Conservation (phyloP, 257 asterid genomes). For the Cruciata laevipes region DNA sequence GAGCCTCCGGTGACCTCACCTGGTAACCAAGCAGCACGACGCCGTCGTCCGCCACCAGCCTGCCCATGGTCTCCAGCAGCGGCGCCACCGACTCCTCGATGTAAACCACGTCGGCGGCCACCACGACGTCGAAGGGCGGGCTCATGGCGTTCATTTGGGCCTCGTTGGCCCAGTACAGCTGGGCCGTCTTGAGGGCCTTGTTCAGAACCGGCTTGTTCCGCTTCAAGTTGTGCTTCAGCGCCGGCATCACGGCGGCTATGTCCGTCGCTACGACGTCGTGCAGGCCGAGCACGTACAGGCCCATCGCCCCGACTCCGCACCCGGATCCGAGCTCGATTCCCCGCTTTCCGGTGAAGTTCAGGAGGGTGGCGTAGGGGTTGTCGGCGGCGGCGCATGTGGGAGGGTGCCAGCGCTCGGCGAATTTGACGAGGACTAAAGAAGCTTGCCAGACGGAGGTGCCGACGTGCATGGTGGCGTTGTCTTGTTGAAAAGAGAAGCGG, state of each 20-base stretch:
- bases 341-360: slow-evolving; percentile 59
- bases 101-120: slow-evolving; percentile 90
- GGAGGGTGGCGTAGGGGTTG: slow-evolving; percentile 71
- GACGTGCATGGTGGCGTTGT: slow-evolving; percentile 93
- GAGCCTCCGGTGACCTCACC: slow-evolving; percentile 85
- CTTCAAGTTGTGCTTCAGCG: slow-evolving; percentile 72
- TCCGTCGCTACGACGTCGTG: slow-evolving; percentile 71
- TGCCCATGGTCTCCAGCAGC: slow-evolving; percentile 57
- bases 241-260: slow-evolving; percentile 96
- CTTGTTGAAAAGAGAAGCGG: slow-evolving; percentile 75
- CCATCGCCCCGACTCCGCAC: slow-evolving; percentile 87
- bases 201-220: slow-evolving; percentile 60
- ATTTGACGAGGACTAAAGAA: slow-evolving; percentile 79
- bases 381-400: slow-evolving; percentile 26
- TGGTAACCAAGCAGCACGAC: slow-evolving; percentile 81
- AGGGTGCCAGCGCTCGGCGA: slow-evolving; percentile 89
- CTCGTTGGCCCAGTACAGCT: slow-evolving; percentile 65
- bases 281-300: slow-evolving; percentile 65
- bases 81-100: slow-evolving; percentile 79
- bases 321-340: slow-evolving; percentile 88
- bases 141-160: slow-evolving; percentile 48
- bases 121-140: slow-evolving; percentile 69
- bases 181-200: slow-evolving; percentile 56
- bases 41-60: slow-evolving; percentile 66
- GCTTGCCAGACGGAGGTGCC: slow-evolving; percentile 99